Conservation (phyloP, 257 asterid species). For the Nicotiana noctiflora region DNA sequence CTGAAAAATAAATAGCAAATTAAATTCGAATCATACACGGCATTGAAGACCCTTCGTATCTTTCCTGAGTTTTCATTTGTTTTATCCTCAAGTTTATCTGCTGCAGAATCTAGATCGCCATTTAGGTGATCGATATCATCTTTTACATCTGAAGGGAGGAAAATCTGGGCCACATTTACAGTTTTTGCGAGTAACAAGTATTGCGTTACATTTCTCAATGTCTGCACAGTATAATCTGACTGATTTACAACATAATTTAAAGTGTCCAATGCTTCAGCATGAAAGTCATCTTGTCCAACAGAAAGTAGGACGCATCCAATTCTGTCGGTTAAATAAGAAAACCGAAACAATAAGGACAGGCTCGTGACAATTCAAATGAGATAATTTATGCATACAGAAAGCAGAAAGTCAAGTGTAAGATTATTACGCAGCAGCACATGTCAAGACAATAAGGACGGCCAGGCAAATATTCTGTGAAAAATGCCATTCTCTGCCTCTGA, state of each 20-base stretch:
- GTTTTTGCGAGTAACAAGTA: constrained; percentile 73
- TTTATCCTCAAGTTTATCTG: constrained; percentile 56
- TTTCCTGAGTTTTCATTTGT: constrained; percentile 61
- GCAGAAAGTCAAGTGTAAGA: constrained; percentile 16
- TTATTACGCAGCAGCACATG: constrained; percentile 75
- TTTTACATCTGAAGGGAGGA: constrained; percentile 77
- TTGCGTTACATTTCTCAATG: constrained; percentile 73
- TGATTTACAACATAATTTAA: constrained; percentile 83
- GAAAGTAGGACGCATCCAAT: constrained; percentile 87
- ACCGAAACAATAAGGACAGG: background rate
- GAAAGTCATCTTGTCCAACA: constrained; percentile 80
- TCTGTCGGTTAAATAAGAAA: constrained; percentile 27
- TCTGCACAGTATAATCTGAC: constrained; percentile 83
- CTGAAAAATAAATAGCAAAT: background rate
- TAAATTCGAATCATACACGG: constrained; percentile 48
- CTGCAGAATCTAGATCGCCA: constrained; percentile 61
- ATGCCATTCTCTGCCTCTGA: constrained; percentile 37
- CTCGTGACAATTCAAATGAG: background rate
- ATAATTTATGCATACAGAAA: background rate
- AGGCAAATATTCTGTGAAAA: constrained; percentile 63
- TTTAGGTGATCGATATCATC: constrained; percentile 66
- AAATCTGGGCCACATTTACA: constrained; percentile 77
- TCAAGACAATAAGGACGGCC: constrained; percentile 57
- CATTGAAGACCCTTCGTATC: constrained; percentile 54
- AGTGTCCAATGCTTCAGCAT: constrained; percentile 66